These are phyloP conservation scores for Candida awuae DNA, from an alignment of 805 yeast species.

Conservation along the genomic window DNA sequence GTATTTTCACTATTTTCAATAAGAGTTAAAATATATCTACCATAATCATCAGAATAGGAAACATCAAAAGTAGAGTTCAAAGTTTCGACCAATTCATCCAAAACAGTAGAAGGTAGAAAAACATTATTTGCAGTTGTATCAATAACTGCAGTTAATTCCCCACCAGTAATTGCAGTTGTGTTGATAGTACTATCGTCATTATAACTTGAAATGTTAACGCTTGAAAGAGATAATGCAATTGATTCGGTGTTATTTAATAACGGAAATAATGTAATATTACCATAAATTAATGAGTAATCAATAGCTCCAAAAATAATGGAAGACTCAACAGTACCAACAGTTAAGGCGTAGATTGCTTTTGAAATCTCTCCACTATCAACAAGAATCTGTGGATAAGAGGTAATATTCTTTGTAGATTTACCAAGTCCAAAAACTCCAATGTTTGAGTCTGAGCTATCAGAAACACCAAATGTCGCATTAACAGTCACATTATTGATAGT, in stretches of 20 bases:
- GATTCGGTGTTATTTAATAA: conserved; percentile 10
- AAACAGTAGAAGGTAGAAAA: conserved; percentile 8
- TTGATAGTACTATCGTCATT: neutral
- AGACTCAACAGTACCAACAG: conserved; percentile 1
- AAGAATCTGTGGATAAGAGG: conserved; percentile 11
- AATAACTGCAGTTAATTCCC: conserved; percentile 4
- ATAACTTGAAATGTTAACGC: neutral
- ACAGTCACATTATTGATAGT: neutral
- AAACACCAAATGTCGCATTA: conserved; percentile 11
- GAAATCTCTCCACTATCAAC: conserved; percentile 10
- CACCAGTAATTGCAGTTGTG: neutral
- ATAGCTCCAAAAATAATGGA: conserved; percentile 14
- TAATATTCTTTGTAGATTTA: conserved; percentile 6
- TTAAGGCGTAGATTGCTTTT: conserved; percentile 12
- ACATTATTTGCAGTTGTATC: conserved; percentile 5
- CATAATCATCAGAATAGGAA: conserved; percentile 6
- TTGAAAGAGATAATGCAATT: conserved; percentile 12
- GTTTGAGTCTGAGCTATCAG: conserved; percentile 10
- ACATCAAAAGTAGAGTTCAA: conserved; percentile 4
- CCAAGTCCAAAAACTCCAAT: conserved; percentile 17
- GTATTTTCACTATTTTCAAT: neutral
- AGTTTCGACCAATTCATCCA: neutral
- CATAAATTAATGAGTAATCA: conserved; percentile 4
- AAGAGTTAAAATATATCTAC: conserved; percentile 3
- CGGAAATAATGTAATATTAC: conserved; percentile 12